Evolutionary conservation across 306 rosid species (phyloP).

Genomic region (Citrullus mucosospermus): DNA sequence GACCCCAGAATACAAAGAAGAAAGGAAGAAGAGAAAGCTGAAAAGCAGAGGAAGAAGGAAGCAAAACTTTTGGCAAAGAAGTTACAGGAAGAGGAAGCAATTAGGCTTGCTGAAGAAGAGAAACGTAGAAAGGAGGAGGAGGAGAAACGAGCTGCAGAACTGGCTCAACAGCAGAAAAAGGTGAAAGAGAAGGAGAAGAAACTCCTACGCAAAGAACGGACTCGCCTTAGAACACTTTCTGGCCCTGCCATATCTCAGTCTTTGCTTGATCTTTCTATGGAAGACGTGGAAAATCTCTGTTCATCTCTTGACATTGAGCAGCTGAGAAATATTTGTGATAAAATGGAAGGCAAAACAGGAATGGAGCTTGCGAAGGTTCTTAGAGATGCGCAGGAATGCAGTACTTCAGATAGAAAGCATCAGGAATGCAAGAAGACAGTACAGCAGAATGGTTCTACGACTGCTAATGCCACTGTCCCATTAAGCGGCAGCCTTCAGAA

Average conservation of each 20-base stretch:
- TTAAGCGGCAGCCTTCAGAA: slow-evolving; percentile 42
- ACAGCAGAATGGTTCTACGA: slow-evolving; percentile 44
- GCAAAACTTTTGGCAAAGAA: slow-evolving; percentile 71
- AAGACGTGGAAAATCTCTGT: slow-evolving; percentile 75
- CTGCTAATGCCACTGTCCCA: slow-evolving; percentile 32
- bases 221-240: slow-evolving; percentile 67
- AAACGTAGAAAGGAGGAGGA: slow-evolving; percentile 57
- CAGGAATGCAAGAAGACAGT: slow-evolving; percentile 25
- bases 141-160: slow-evolving; percentile 68
- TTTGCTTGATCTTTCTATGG: slow-evolving; percentile 42
- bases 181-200: slow-evolving; percentile 88
- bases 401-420: slow-evolving; percentile 28
- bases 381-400: slow-evolving; percentile 35
- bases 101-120: slow-evolving; percentile 82
- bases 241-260: slow-evolving; percentile 38
- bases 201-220: slow-evolving; percentile 80
- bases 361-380: slow-evolving; percentile 43
- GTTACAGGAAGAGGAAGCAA: slow-evolving; percentile 86
- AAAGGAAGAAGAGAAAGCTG: slow-evolving; percentile 78
- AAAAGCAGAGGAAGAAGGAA: slow-evolving; percentile 82
- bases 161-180: slow-evolving; percentile 71
- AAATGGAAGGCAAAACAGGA: slow-evolving; percentile 47
- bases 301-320: slow-evolving; percentile 42
- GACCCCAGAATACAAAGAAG: slow-evolving; percentile 84
- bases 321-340: slow-evolving; percentile 59